Conservation (phyloP, 164 flowering plant species). For the Piper betle region DNA sequence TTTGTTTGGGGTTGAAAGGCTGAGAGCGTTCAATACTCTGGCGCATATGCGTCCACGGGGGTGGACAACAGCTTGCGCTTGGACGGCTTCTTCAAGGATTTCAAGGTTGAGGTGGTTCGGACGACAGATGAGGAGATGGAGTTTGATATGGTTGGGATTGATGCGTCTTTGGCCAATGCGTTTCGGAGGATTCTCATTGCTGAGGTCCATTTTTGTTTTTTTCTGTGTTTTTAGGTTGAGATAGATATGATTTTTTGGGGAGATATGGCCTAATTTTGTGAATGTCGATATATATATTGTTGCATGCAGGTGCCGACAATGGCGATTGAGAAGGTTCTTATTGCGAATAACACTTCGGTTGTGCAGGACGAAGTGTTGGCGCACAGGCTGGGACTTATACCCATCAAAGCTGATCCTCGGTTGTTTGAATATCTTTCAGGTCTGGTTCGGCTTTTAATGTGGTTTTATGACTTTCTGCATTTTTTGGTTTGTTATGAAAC, state of each 20-base stretch:
- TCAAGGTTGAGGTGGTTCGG: slow-evolving; percentile 51
- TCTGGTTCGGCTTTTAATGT: slow-evolving; percentile 7
- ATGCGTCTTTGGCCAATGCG: slow-evolving; percentile 80
- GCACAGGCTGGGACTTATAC: slow-evolving; percentile 87
- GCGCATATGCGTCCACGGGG: slow-evolving; percentile 66
- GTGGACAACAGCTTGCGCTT: slow-evolving; percentile 52
- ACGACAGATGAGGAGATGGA: slow-evolving; percentile 44
- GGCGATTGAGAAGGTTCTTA: slow-evolving; percentile 90
- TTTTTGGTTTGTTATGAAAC: neutral
- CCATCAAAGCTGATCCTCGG: slow-evolving; percentile 75
- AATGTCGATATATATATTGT: neutral
- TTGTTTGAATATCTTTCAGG: slow-evolving; percentile 76
- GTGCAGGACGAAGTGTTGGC: slow-evolving; percentile 91
- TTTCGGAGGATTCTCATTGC: slow-evolving; percentile 86
- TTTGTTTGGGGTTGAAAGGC: slow-evolving; percentile 35
- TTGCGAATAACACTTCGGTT: slow-evolving; percentile 80
- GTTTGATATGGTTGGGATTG: slow-evolving; percentile 91
- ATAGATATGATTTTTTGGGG: neutral
- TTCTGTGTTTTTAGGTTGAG: neutral
- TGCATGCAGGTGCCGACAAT: slow-evolving; percentile 67
- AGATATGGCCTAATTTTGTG: neutral
- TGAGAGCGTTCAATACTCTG: slow-evolving; percentile 47
- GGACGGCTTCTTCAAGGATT: slow-evolving; percentile 45
- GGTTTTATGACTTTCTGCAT: neutral
- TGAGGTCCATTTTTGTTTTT: slow-evolving; percentile 34